Evolutionary conservation across 495 filamentous ascomycete species (phyloP).

Genomic region (Aspergillus heteromorphus): DNA sequence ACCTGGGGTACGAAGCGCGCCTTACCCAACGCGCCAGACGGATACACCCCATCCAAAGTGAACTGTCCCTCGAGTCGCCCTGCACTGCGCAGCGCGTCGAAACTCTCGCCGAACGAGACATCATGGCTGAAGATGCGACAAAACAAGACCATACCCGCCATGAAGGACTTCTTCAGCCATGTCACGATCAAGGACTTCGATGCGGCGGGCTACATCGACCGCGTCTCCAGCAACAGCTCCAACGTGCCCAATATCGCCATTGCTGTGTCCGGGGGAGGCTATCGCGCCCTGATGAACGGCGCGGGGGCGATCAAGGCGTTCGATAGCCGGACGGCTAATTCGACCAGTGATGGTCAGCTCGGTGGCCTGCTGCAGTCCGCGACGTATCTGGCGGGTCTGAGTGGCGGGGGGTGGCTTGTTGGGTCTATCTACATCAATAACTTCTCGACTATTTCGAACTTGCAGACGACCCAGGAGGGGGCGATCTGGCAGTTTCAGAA

Average conservation of each 20-base stretch:
- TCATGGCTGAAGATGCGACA: conserved; percentile 57
- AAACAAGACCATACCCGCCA: conserved; percentile 54
- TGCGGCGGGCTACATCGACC: conserved; percentile 61
- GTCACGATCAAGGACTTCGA: conserved; percentile 75
- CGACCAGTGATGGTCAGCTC: conserved; percentile 62
- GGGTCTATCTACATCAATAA: conserved; percentile 86
- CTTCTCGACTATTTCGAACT: conserved; percentile 65
- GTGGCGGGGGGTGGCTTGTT: conserved; percentile 84
- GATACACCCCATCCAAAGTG: conserved; percentile 37
- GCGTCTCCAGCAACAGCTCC: conserved; percentile 48
- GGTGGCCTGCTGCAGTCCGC: conserved; percentile 80
- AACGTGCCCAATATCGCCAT: conserved; percentile 59
- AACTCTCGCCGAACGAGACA: conserved; percentile 61
- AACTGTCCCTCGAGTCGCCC: conserved; percentile 44
- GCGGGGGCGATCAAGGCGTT: conserved; percentile 85
- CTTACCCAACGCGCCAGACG: conserved; percentile 44
- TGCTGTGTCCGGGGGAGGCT: conserved; percentile 63
- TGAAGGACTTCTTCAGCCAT: conserved; percentile 67
- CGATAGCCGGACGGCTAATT: conserved; percentile 65
- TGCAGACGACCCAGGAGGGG: conserved; percentile 40
- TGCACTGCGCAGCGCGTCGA: conserved; percentile 46
- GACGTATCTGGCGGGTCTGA: conserved; percentile 81
- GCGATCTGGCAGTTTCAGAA: conserved; percentile 72
- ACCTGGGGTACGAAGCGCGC: conserved; percentile 22
- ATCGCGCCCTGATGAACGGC: conserved; percentile 81